Evolutionary conservation across 306 rosid genomes (phyloP).

Genomic region (Argentina anserina): DNA sequence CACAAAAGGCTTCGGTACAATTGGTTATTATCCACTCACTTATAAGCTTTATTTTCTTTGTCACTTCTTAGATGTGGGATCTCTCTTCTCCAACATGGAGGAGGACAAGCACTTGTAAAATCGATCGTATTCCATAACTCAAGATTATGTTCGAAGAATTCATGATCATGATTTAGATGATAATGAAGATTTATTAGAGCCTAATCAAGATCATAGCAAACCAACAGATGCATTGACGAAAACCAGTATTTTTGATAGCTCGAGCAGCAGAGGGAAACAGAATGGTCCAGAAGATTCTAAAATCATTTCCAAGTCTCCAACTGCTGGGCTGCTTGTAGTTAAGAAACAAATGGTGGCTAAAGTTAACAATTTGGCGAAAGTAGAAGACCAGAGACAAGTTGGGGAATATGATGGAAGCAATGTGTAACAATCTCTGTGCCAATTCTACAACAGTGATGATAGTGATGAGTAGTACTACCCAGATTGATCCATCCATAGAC

Average conservation of each 20-base stretch:
- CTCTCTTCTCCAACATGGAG: too few relatives aligned
- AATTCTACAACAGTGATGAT: constrained; percentile 51
- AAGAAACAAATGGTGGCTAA: constrained; percentile 45
- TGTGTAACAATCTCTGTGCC: constrained; percentile 47
- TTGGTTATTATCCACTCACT: too few relatives aligned
- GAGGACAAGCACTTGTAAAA: constrained; percentile 76
- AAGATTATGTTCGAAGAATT: constrained; percentile 47
- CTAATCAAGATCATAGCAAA: constrained; percentile 32
- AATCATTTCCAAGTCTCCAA: constrained; percentile 33
- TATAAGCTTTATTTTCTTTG: too few relatives aligned
- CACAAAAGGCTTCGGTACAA: too few relatives aligned
- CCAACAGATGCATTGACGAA: constrained; percentile 49
- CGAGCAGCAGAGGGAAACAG: constrained; percentile 37
- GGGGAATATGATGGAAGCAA: constrained; percentile 26
- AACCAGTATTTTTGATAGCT: constrained; percentile 35
- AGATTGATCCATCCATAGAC: too few relatives aligned
- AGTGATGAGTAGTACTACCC: constrained; percentile 32
- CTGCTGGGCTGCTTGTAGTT: constrained; percentile 41
- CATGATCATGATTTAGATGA: constrained; percentile 67
- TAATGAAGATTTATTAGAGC: constrained; percentile 24
- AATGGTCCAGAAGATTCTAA: constrained; percentile 28
- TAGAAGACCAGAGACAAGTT: constrained; percentile 26
- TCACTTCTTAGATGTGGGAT: too few relatives aligned
- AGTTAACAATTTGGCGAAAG: constrained; percentile 18
- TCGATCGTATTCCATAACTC: constrained; percentile 57